Conservation (phyloP, 495 filamentous ascomycete genomes). For the Aspergillus avenaceus region DNA sequence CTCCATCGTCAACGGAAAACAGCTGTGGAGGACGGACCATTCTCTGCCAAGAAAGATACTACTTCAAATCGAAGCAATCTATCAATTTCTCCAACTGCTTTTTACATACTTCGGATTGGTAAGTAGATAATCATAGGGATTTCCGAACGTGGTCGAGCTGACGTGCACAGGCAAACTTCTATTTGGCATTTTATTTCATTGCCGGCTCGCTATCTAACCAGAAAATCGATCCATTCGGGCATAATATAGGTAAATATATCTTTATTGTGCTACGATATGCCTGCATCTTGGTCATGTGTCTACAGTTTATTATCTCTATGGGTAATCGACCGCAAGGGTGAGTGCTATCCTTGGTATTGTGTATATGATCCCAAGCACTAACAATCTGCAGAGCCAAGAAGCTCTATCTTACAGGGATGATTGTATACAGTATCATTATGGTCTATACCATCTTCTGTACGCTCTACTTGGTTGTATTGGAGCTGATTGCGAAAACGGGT, state of each 20-base stretch:
- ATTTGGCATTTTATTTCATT: slow-evolving; percentile 97
- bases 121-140: slow-evolving; percentile 11
- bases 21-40: slow-evolving; percentile 94
- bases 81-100: slow-evolving; percentile 83
- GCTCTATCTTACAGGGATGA: slow-evolving; percentile 83
- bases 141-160: neutral
- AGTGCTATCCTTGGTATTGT: slow-evolving; percentile 9
- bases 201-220: slow-evolving; percentile 86
- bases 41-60: slow-evolving; percentile 83
- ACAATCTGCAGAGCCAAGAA: slow-evolving; percentile 60
- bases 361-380: neutral
- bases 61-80: slow-evolving; percentile 92
- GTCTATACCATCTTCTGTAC: slow-evolving; percentile 85
- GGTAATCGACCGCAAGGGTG: slow-evolving; percentile 95
- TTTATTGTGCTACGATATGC: slow-evolving; percentile 83
- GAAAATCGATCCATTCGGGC: slow-evolving; percentile 82
- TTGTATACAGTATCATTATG: slow-evolving; percentile 92
- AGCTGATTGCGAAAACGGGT: slow-evolving; percentile 56
- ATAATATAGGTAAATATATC: slow-evolving; percentile 76
- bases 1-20: slow-evolving; percentile 88
- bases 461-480: slow-evolving; percentile 79
- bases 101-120: slow-evolving; percentile 97
- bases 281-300: slow-evolving; percentile 81
- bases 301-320: slow-evolving; percentile 97
- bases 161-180: slow-evolving; percentile 77